Conservation (phyloP, 2,329 filamentous ascomycete genomes). For the Colletotrichum spinosum region DNA sequence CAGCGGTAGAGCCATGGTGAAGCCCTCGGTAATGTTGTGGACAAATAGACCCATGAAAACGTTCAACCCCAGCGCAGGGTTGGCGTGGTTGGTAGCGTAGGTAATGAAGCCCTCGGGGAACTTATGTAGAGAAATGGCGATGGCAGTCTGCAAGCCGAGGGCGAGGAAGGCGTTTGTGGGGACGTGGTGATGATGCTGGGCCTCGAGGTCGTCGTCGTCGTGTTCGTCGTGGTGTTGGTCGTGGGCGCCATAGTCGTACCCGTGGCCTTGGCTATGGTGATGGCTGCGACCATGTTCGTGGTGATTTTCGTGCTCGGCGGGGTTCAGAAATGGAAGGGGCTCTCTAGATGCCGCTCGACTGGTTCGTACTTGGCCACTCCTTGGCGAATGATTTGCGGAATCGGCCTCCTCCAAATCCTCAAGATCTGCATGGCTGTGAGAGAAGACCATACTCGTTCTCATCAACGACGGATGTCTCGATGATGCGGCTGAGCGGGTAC, state of each 20-base stretch:
- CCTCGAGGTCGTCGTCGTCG: slow-evolving; percentile 55
- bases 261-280: slow-evolving; percentile 16
- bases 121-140: slow-evolving; percentile 96
- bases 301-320: slow-evolving; percentile 41
- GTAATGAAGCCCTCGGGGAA: slow-evolving; percentile 90
- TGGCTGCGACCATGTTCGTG: slow-evolving; percentile 40
- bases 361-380: slow-evolving; percentile 49
- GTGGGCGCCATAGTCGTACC: slow-evolving; percentile 20
- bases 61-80: slow-evolving; percentile 85
- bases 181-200: slow-evolving; percentile 90
- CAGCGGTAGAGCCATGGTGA: slow-evolving; percentile 90
- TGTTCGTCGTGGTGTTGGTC: slow-evolving; percentile 46
- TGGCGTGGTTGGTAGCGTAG: slow-evolving; percentile 97
- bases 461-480: slow-evolving; percentile 52
- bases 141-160: slow-evolving; percentile 94
- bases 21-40: slow-evolving; percentile 98
- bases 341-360: slow-evolving; percentile 55
- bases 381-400: slow-evolving; percentile 44
- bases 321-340: slow-evolving; percentile 41
- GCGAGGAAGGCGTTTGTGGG: slow-evolving; percentile 93
- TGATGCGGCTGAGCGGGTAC: slow-evolving; percentile 49
- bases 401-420: slow-evolving; percentile 45
- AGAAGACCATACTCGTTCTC: slow-evolving; percentile 54
- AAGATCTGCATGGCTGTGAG: slow-evolving; percentile 43
- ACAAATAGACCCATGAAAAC: slow-evolving; percentile 97